Evolutionary conservation across 2,329 filamentous ascomycete genomes (phyloP).

Genomic region (Phyllosticta citribraziliensis): DNA sequence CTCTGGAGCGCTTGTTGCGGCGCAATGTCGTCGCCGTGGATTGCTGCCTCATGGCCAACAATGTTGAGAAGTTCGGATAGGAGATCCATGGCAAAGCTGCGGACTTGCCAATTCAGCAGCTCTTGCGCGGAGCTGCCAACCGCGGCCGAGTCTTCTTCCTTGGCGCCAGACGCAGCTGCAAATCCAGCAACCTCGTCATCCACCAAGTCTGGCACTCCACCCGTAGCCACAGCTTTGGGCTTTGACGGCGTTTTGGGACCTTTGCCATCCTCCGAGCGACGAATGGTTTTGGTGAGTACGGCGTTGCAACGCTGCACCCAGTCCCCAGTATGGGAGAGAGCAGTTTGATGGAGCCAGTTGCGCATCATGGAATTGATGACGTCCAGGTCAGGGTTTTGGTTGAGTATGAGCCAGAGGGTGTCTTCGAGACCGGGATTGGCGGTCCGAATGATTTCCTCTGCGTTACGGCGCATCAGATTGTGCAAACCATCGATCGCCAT

Average conservation of each 20-base stretch:
- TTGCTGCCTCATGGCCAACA: conserved; percentile 67
- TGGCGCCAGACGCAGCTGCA: conserved; percentile 59
- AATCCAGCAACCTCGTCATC: conserved; percentile 98
- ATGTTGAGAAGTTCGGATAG: conserved; percentile 73
- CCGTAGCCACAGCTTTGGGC: conserved; percentile 19
- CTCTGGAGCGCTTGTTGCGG: conserved; percentile 72
- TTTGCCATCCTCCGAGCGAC: conserved; percentile 42
- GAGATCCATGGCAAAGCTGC: conserved; percentile 85
- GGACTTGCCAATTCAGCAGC: conserved; percentile 87
- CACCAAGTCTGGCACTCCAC: conserved; percentile 63
- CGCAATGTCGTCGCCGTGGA: conserved; percentile 61
- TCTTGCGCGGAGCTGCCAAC: conserved; percentile 55
- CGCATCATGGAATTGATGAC: conserved; percentile 78
- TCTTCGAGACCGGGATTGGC: conserved; percentile 77
- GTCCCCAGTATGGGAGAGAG: conserved; percentile 63
- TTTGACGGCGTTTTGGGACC: conserved; percentile 37
- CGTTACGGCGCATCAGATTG: conserved; percentile 89
- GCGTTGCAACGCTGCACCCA: conserved; percentile 87
- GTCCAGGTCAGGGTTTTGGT: conserved; percentile 64
- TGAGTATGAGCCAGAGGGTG: conserved; percentile 81
- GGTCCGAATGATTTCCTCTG: conserved; percentile 67
- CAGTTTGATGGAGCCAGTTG: conserved; percentile 90
- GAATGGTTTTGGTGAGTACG: conserved; percentile 78
- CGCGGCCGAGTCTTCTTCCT: conserved; percentile 32
- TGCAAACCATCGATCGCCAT: conserved; percentile 81